Evolutionary conservation across 495 filamentous ascomycete genomes (phyloP).

Genomic region (Penicillium alfredii): DNA sequence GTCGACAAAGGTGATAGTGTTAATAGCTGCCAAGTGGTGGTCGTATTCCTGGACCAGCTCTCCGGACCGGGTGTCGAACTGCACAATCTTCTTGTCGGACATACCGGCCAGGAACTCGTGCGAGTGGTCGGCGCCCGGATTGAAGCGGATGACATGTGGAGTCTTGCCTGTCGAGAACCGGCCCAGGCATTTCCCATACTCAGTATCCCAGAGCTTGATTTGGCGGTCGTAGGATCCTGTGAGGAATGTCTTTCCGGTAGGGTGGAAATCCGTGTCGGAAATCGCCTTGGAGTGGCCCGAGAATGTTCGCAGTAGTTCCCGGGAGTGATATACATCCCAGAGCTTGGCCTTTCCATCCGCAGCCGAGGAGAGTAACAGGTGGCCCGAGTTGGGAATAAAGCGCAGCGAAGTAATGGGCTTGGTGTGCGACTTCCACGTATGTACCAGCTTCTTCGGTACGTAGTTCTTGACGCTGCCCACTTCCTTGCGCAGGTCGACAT

Average conservation of each 20-base stretch:
- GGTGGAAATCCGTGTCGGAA: conserved; percentile 84
- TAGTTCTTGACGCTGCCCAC: conserved; percentile 74
- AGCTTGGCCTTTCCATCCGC: conserved; percentile 90
- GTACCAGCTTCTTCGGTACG: conserved; percentile 85
- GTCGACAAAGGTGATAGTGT: conserved; percentile 95
- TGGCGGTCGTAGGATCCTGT: conserved; percentile 88
- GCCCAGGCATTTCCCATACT: conserved; percentile 80
- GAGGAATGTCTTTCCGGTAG: conserved; percentile 76
- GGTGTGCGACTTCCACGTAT: conserved; percentile 82
- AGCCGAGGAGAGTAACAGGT: conserved; percentile 77
- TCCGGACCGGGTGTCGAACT: conserved; percentile 84
- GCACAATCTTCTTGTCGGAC: conserved; percentile 97
- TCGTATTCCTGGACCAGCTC: conserved; percentile 96
- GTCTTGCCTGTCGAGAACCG: conserved; percentile 90
- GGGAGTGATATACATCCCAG: conserved; percentile 87
- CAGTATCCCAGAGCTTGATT: conserved; percentile 97
- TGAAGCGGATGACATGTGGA: conserved; percentile 91
- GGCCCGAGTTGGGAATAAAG: conserved; percentile 81
- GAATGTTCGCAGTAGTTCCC: conserved; percentile 83
- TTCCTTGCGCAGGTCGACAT: conserved; percentile 81
- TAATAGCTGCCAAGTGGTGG: conserved; percentile 94
- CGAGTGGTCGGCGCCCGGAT: conserved; percentile 65
- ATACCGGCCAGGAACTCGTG: conserved; percentile 94
- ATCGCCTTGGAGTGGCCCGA: conserved; percentile 85
- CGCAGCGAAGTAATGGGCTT: conserved; percentile 81